These are phyloP conservation scores for Pseudotsuga menziesii DNA, from an alignment of 75 land plant species.

Conservation along the genomic window DNA sequence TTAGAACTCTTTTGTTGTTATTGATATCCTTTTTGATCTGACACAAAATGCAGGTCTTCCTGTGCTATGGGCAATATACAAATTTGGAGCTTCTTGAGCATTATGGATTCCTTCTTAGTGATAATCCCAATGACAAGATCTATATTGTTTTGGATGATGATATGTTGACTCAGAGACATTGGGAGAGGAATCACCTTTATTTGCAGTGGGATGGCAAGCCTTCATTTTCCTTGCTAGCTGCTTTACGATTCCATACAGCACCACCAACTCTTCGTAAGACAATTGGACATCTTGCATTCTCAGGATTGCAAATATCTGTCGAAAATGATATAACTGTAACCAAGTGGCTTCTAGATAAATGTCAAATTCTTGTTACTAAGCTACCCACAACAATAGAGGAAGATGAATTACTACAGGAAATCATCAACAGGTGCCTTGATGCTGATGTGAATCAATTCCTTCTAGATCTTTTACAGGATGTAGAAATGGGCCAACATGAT, in stretches of 20 bases:
- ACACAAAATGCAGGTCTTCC: slow-evolving; percentile 56
- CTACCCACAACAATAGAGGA: slow-evolving; percentile 54
- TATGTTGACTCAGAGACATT: slow-evolving; percentile 11
- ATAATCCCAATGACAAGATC: slow-evolving; percentile 83
- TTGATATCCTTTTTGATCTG: too few species aligned
- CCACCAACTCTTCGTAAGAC: slow-evolving; percentile 41
- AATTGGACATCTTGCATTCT: slow-evolving; percentile 51
- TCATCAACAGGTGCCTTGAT: slow-evolving; percentile 25
- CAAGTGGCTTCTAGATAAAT: slow-evolving; percentile 47
- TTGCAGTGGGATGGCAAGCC: slow-evolving; percentile 74
- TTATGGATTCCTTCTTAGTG: slow-evolving; percentile 78
- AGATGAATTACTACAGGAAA: slow-evolving; percentile 29
- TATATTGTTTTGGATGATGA: slow-evolving; percentile 40
- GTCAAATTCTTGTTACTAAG: slow-evolving; percentile 29
- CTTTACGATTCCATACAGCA: slow-evolving; percentile 60
- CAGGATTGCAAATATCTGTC: slow-evolving; percentile 52
- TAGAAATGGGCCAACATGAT: not conserved
- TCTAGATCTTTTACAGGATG: not conserved
- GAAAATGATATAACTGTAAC: slow-evolving; percentile 56
- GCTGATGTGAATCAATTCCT: not conserved
- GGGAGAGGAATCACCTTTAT: slow-evolving; percentile 39
- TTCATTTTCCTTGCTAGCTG: slow-evolving; percentile 69
- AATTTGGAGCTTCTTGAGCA: slow-evolving; percentile 96
- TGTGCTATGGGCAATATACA: slow-evolving; percentile 85
- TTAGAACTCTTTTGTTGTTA: too few species aligned